Base-by-base conservation (phyloP, 2,329 filamentous ascomycete species). In the Sordariomycetes sp. region DNA sequence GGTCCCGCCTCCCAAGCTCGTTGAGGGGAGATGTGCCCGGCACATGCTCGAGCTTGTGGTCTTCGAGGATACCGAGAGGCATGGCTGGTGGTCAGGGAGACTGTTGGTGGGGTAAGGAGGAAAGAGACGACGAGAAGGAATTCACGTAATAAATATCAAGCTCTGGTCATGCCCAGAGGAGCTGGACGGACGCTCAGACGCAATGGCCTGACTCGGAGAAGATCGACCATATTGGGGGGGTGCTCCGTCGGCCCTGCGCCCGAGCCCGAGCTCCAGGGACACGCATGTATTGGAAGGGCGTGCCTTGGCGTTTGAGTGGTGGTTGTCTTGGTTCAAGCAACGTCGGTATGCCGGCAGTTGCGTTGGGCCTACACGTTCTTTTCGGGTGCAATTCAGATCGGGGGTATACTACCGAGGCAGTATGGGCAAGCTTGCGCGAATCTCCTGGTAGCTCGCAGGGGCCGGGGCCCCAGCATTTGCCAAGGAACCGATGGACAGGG, bases 21-120 rank as follows among this genome's bases (percentile, higher is more conserved):
- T 60, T 65, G 24, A 66, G 58, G 20, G 63, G 65, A 54, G 65
- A 65, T 11, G 65, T 66, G 46, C 64, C 65, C 1, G 65, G 65
- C 46, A 66, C 62, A 59, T 65, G 65, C 61, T 66, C 65, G 34
- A 66, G 61, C 51, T 64, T 61, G 53, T 56, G 60, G 58, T 66
- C 63, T 54, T 64, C 60, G 7, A 66, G 40, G 48, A 66, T 65
- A 46, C 64, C 64, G 20, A 66, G 60, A 53, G 62, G 61, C 64
- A 66, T 66, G 34, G 48, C 60, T 54, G n/a, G 4, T 22, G 48
- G 46, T 46, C 32, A 28, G 5, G 46, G 5, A 50, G n/a, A 20
- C 8, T 20, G 16, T 3, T n/a, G 18, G 14, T 16, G 18, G 14
- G 12, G 12, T 18, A 3, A 40, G 11, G 37, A 8, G 11, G 18